These are phyloP conservation scores for Mortierella sp. DNA, from an alignment of 371 early-diverging fungal genomes.

Conservation along the genomic window DNA sequence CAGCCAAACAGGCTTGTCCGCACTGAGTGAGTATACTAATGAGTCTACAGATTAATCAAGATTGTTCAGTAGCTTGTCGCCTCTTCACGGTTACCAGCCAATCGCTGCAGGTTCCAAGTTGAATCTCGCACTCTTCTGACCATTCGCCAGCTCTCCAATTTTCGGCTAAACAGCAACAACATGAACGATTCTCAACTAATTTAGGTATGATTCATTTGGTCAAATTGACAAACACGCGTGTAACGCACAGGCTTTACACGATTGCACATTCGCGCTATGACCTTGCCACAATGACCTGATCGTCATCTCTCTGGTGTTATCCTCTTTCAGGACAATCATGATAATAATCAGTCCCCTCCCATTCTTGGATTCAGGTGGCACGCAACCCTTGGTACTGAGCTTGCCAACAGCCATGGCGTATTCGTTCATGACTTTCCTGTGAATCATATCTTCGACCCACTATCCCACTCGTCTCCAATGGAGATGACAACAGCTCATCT, in stretches of 20 bases:
- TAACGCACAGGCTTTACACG: too few relatives aligned
- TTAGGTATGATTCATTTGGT: too few relatives aligned
- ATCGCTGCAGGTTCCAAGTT: too few relatives aligned
- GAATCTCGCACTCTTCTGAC: too few relatives aligned
- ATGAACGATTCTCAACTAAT: too few relatives aligned
- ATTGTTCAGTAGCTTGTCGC: not conserved
- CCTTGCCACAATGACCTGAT: not conserved
- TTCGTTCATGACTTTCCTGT: too few relatives aligned
- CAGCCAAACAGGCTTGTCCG: conserved; percentile 4
- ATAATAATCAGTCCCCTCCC: conserved; percentile 37
- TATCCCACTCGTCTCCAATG: too few relatives aligned
- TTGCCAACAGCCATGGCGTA: not conserved
- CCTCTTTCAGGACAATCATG: not conserved
- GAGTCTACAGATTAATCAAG: not conserved
- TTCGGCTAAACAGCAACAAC: too few relatives aligned
- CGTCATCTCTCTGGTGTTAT: not conserved
- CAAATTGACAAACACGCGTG: too few relatives aligned
- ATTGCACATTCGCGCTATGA: not conserved
- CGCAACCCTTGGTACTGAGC: not conserved
- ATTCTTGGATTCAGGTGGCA: conserved; percentile 5
- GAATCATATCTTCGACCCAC: too few relatives aligned
- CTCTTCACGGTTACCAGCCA: not conserved
- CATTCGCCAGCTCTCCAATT: too few relatives aligned
- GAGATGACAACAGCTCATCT: too few relatives aligned
- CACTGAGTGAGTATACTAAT: not conserved